Evolutionary conservation across 441 rosid genomes (phyloP).

Genomic region (Daphne laureola): DNA sequence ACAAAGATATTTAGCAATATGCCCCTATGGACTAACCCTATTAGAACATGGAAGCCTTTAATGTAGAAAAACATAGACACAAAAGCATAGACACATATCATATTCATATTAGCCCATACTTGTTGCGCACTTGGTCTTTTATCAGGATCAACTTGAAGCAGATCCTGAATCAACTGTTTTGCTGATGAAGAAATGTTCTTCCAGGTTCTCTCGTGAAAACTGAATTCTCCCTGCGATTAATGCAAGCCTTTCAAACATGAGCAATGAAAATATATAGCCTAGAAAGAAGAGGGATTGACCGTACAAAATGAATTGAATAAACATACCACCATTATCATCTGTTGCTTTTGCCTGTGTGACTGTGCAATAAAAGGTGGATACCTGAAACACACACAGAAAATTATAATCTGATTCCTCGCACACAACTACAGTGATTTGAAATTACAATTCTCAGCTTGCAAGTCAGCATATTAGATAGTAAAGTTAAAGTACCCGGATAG

Average conservation of each 20-base stretch:
- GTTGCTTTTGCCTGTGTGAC: slow-evolving; percentile 61
- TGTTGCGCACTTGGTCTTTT: slow-evolving; percentile 57
- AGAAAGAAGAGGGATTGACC: background rate
- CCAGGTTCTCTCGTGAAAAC: slow-evolving; percentile 62
- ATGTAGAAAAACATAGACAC: background rate
- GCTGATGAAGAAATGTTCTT: slow-evolving; percentile 55
- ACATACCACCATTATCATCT: slow-evolving; percentile 53
- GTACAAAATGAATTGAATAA: background rate
- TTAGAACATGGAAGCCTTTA: background rate
- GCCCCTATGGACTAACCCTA: no score
- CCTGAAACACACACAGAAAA: slow-evolving; percentile 22
- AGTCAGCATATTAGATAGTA: no score
- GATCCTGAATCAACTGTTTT: slow-evolving; percentile 49
- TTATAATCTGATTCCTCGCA: no score
- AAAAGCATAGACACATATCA: background rate
- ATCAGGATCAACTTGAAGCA: slow-evolving; percentile 56
- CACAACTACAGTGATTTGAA: no score
- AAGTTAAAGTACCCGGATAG: slow-evolving; percentile 42
- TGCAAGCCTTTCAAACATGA: no score
- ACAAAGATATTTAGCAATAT: no score
- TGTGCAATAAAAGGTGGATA: slow-evolving; percentile 66
- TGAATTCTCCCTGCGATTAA: slow-evolving; percentile 49
- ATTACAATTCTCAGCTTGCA: no score
- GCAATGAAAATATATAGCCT: background rate
- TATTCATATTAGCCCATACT: slow-evolving; percentile 17